Conservation (phyloP, 345 rosid species). For the Moricandia arvensis region DNA sequence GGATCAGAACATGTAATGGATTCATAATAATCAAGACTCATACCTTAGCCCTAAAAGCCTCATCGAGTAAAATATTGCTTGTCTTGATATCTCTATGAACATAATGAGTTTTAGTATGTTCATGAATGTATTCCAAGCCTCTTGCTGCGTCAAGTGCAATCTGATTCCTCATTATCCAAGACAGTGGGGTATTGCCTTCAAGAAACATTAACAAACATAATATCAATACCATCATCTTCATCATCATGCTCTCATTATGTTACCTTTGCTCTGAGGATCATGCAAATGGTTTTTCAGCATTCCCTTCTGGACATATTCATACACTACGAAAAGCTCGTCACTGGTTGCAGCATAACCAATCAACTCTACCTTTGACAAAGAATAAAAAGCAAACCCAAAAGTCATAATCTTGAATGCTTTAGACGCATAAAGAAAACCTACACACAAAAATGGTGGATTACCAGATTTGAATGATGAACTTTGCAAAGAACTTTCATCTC, state of each 20-base stretch:
- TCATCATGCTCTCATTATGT: not conserved
- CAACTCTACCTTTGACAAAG: constrained; percentile 83
- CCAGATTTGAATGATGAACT: constrained; percentile 97
- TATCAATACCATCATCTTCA: constrained; percentile 1
- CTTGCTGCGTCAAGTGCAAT: constrained; percentile 91
- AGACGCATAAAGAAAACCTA: not conserved
- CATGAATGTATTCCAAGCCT: constrained; percentile 96
- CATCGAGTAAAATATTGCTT: constrained; percentile 85
- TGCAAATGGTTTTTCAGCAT: constrained; percentile 79
- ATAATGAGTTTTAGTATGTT: constrained; percentile 89
- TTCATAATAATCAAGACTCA: constrained; percentile 6
- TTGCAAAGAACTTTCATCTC: constrained; percentile 95
- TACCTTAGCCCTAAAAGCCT: constrained; percentile 88
- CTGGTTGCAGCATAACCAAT: constrained; percentile 81
- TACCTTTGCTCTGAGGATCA: constrained; percentile 91
- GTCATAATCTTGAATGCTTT: constrained; percentile 33
- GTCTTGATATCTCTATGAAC: constrained; percentile 98
- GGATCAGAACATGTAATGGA: constrained; percentile 12
- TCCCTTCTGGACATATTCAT: constrained; percentile 91
- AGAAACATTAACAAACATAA: not conserved
- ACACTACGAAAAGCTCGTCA: constrained; percentile 81
- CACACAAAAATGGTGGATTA: constrained; percentile 40
- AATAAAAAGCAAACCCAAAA: constrained; percentile 36
- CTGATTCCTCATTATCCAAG: constrained; percentile 91
- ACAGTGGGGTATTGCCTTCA: constrained; percentile 78